Evolutionary conservation across 306 rosid genomes (phyloP), one percentile per base, ranked within the genome.

Genomic region (Rubus idaeus): DNA sequence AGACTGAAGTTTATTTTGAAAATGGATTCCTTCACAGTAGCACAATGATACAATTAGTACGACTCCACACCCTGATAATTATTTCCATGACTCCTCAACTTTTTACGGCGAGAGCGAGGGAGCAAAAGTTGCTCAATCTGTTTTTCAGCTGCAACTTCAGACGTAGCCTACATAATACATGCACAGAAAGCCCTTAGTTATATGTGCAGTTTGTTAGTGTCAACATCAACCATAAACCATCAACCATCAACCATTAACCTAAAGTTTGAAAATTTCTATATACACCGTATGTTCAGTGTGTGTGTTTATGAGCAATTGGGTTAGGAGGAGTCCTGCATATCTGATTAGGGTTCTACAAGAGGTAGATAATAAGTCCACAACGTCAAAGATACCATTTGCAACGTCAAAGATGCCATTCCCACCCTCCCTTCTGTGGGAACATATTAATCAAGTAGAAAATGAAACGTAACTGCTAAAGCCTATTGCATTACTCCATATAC

Each of bases 61-160:
- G 85, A 65, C 18, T 61, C 80, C 26, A 53, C 63, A 73, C 80
- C 80, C 79, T 80, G 83, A 72, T 50, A 46, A 44, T 60, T 71
- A 70, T 51, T 84, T 44, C 83, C 91, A 46, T 78, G 87, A 71
- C 75, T 80, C 77, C 79, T 71, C 56, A 82, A 73, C 77, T 81
- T 92, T 67, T 92, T 95, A 47, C 95, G 92, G 56, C 87, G 88
- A 61, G 96, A 87, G 3, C 84, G 84, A 5, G 95, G 93, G 77
- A 88, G 87, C 86, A 95, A 68, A 77, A 95, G 98, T 82, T 86
- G 92, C 78, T 83, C 88, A 83, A 95, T 95, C 85, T 92, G 97
- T 82, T 92, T 92, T 70, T 87, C 93, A 68, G 96, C 98, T 56
- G 85, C 88, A 55, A 71, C 68, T 80, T 79, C 87, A 18, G 98